These are phyloP conservation scores for Haplosporangium gracile DNA, from an alignment of 192 early-diverging fungal genomes.

Conservation along the genomic window DNA sequence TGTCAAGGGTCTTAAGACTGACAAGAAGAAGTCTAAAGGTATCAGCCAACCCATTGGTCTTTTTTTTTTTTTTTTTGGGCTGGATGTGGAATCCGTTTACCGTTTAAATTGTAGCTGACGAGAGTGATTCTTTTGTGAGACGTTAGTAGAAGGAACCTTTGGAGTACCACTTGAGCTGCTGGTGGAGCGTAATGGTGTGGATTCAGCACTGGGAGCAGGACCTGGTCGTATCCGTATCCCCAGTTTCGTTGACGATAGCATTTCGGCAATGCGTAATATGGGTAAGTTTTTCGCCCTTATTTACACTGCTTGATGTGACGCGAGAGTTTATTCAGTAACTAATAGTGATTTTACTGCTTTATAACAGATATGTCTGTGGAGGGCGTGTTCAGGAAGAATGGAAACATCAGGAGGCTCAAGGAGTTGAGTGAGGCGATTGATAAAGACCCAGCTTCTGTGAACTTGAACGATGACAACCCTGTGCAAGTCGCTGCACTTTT, in stretches of 20 bases:
- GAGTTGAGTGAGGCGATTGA: constrained; percentile 89
- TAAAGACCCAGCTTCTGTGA: constrained; percentile 78
- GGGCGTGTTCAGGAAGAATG: constrained; percentile 98
- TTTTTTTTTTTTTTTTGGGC: background rate
- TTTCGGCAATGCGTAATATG: constrained; percentile 80
- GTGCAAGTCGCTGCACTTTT: constrained; percentile 95
- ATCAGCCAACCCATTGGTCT: background rate
- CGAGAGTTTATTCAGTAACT: background rate
- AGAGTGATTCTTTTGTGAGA: background rate
- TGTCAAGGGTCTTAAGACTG: constrained; percentile 74
- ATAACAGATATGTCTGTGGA: constrained; percentile 78
- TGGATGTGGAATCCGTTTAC: background rate
- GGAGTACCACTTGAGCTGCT: constrained; percentile 90
- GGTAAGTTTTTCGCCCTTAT: constrained; percentile 59
- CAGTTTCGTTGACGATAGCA: constrained; percentile 84
- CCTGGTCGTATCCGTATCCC: constrained; percentile 85
- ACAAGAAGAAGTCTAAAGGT: constrained; percentile 61
- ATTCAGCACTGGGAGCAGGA: constrained; percentile 77
- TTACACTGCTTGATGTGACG: too few relatives aligned
- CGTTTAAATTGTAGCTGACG: background rate
- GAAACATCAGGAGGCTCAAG: constrained; percentile 93
- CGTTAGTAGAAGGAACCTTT: constrained; percentile 80
- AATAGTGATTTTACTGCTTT: background rate
- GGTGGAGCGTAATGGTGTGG: constrained; percentile 85
- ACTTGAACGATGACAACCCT: constrained; percentile 78